phyloP scores from a whole-genome alignment of 1,284 basidiomycete species.

The Sporisorium scitamineum region DNA sequence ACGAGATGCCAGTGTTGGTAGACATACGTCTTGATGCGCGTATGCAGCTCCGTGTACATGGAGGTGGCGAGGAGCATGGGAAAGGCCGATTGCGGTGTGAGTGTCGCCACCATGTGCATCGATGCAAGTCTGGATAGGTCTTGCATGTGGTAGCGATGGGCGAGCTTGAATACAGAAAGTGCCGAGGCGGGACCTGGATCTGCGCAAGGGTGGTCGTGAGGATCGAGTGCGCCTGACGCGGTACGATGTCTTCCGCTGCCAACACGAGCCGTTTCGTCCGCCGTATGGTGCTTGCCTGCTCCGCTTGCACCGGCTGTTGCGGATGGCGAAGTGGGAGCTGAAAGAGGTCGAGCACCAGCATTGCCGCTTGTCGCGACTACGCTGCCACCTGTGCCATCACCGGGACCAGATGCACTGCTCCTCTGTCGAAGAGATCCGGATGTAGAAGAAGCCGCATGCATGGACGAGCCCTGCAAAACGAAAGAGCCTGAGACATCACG shows the following conservation, averaged over 20 bases:
- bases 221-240: conserved; percentile 71
- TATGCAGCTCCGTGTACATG: conserved; percentile 60
- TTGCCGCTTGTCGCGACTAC: background rate
- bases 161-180: conserved; percentile 81
- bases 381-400: conserved; percentile 1
- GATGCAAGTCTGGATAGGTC: conserved; percentile 77
- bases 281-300: conserved; percentile 15
- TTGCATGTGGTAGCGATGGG: conserved; percentile 81
- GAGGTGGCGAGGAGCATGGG: conserved; percentile 75
- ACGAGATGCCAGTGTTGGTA: conserved; percentile 62
- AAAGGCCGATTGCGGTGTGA: conserved; percentile 80
- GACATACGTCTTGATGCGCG: conserved; percentile 60
- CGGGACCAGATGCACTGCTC: conserved; percentile 11
- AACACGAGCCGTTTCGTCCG: conserved; percentile 5
- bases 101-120: conserved; percentile 80
- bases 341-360: conserved; percentile 14
- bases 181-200: conserved; percentile 72
- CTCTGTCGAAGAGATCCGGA: conserved; percentile 40
- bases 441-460: conserved; percentile 12
- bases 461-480: conserved; percentile 10
- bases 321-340: conserved; percentile 23
- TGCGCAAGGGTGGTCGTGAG: conserved; percentile 79
- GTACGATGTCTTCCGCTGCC: conserved; percentile 8
- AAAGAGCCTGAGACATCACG: conserved; percentile 25
- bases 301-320: background rate